A percentile compares a stretch with the other conserved stretches of the same genome.
Conservation (phyloP, 2,329 filamentous ascomycete species). For the Zymoseptoria ardabiliae region DNA sequence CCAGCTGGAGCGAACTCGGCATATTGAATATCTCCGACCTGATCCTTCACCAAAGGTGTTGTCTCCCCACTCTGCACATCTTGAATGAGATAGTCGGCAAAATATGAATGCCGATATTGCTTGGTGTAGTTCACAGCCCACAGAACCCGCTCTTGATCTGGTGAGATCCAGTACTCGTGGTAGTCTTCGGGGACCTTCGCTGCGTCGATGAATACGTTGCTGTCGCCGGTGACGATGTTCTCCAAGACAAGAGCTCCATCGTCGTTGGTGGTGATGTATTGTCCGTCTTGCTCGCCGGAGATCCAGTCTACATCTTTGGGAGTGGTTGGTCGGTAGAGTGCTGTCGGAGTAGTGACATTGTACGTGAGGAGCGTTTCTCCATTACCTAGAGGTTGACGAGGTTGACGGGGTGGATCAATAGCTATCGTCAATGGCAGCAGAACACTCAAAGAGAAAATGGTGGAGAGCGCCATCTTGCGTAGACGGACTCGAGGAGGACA, state of each 20-base stretch:
- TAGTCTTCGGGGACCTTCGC: conserved; percentile 50
- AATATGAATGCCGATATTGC: conserved; percentile 61
- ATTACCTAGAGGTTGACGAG: conserved; percentile 12
- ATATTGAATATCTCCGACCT: conserved; percentile 60
- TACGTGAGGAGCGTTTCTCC: conserved; percentile 12
- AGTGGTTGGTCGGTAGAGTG: conserved; percentile 6
- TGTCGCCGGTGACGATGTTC: conserved; percentile 53
- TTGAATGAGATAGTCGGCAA: conserved; percentile 58
- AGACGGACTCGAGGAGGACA: not conserved
- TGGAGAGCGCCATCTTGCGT: conserved; percentile 6
- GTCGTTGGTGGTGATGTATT: conserved; percentile 49
- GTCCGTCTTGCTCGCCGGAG: conserved; percentile 51
- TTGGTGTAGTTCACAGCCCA: conserved; percentile 61
- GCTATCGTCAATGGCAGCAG: conserved; percentile 10
- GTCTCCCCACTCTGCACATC: conserved; percentile 52
- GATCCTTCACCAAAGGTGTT: conserved; percentile 50
- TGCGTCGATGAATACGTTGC: conserved; percentile 51
- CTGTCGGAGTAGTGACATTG: conserved; percentile 15
- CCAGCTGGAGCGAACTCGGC: conserved; percentile 54
- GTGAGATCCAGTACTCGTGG: conserved; percentile 54
- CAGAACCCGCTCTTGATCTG: conserved; percentile 52
- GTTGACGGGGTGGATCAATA: conserved; percentile 12
- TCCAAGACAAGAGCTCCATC: conserved; percentile 52
- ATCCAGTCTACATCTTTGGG: conserved; percentile 43
- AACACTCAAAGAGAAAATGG: conserved; percentile 2